phyloP scores from a whole-genome alignment of 805 yeast species.

The Candida koratica region DNA sequence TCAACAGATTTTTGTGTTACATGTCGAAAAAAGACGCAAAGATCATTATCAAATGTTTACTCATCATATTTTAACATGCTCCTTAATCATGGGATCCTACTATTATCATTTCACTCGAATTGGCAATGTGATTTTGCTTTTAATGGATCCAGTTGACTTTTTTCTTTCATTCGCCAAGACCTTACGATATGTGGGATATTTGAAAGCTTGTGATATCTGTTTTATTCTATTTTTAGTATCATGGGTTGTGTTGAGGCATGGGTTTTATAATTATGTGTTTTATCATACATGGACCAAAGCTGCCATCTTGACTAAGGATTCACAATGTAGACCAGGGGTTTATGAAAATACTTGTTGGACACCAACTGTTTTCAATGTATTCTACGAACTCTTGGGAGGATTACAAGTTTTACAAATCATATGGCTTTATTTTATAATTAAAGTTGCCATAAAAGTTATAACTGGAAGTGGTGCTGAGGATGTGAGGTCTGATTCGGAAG shows the following conservation, averaged over 20 bases:
- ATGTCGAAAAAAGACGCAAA: slow-evolving; percentile 74
- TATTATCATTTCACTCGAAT: slow-evolving; percentile 65
- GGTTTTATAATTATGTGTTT: slow-evolving; percentile 62
- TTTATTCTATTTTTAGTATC: slow-evolving; percentile 61
- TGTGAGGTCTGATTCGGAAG: slow-evolving; percentile 79
- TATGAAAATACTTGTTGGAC: slow-evolving; percentile 49
- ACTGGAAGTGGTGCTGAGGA: slow-evolving; percentile 80
- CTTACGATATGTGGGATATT: slow-evolving; percentile 66
- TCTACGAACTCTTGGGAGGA: slow-evolving; percentile 55
- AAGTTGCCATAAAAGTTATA: slow-evolving; percentile 66
- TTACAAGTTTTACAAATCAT: slow-evolving; percentile 61
- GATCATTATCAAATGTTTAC: slow-evolving; percentile 83
- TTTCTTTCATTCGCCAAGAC: slow-evolving; percentile 70
- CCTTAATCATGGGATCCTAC: slow-evolving; percentile 68
- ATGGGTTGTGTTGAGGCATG: slow-evolving; percentile 75
- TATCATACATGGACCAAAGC: slow-evolving; percentile 52
- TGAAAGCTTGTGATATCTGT: slow-evolving; percentile 58
- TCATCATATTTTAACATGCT: slow-evolving; percentile 80
- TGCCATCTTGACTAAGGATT: slow-evolving; percentile 35
- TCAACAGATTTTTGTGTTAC: slow-evolving; percentile 71
- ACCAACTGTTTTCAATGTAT: slow-evolving; percentile 40
- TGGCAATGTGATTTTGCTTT: slow-evolving; percentile 71
- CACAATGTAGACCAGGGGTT: slow-evolving; percentile 36
- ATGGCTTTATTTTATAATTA: slow-evolving; percentile 73
- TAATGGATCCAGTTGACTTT: slow-evolving; percentile 84